A percentile compares a stretch with the other conserved stretches of the same genome.
Conservation (phyloP, 129 eudicot genomes). For the Centrapalus pauciflorus region DNA sequence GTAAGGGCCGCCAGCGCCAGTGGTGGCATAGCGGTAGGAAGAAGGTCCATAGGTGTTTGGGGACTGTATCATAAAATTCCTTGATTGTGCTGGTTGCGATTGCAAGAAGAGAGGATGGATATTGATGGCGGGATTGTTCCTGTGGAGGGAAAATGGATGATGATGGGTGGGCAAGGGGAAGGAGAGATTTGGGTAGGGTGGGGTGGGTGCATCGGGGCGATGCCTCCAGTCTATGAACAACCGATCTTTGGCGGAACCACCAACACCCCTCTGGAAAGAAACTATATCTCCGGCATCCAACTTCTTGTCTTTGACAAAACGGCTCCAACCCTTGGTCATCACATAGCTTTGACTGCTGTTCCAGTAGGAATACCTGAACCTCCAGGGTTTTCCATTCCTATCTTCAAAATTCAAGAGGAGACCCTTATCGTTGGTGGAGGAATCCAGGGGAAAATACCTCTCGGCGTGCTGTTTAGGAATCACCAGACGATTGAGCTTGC, state of each 20-base stretch:
- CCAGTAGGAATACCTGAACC: constrained; percentile 95
- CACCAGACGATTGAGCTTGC: constrained; percentile 83
- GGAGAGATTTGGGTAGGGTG: constrained; percentile 27
- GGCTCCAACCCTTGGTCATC: constrained; percentile 97
- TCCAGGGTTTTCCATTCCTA: constrained; percentile 78
- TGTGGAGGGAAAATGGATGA: constrained; percentile 29
- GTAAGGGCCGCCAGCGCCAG: constrained; percentile 11
- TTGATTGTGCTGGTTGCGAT: constrained; percentile 22
- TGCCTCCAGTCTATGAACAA: constrained; percentile 94
- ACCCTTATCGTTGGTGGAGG: constrained; percentile 70
- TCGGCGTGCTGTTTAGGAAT: constrained; percentile 95
- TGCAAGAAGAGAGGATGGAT: constrained; percentile 41
- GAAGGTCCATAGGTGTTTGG: constrained; percentile 9
- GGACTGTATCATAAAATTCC: constrained; percentile 23
- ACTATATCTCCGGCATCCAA: constrained; percentile 89
- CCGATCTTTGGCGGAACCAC: constrained; percentile 56
- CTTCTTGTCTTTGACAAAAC: constrained; percentile 88
- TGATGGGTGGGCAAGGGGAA: constrained; percentile 22
- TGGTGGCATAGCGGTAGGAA: constrained; percentile 22
- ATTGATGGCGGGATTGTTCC: constrained; percentile 1
- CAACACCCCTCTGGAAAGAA: constrained; percentile 80
- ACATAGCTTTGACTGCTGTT: constrained; percentile 98
- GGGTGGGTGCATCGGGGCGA: constrained; percentile 57
- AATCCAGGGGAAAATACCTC: constrained; percentile 85
- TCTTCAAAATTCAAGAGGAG: constrained; percentile 78